Conservation (phyloP, 192 early-diverging fungal species). For the Dimargaris xerosporica region DNA sequence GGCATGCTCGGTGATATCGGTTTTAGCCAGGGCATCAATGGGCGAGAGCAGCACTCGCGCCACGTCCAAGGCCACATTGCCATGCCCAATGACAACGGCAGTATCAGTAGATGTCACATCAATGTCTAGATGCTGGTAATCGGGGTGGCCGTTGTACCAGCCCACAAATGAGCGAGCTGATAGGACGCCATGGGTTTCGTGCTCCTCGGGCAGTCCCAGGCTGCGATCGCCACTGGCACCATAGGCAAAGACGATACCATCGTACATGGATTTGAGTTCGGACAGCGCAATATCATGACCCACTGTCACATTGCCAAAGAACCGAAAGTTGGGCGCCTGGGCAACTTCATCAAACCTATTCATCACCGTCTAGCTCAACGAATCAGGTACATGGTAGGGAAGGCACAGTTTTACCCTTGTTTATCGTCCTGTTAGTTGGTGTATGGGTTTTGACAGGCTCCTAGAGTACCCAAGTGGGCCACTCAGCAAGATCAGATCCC, state of each 20-base stretch:
- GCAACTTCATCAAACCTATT: slow-evolving; percentile 73
- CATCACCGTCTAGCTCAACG: slow-evolving; percentile 20
- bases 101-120: slow-evolving; percentile 55
- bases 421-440: too few relatives aligned
- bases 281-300: slow-evolving; percentile 34
- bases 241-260: slow-evolving; percentile 70
- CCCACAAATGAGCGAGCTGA: slow-evolving; percentile 20
- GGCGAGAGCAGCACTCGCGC: slow-evolving; percentile 70
- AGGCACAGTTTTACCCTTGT: background rate
- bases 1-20: slow-evolving; percentile 72
- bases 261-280: slow-evolving; percentile 43
- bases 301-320: slow-evolving; percentile 65
- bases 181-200: slow-evolving; percentile 15
- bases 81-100: slow-evolving; percentile 75
- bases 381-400: background rate
- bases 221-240: slow-evolving; percentile 62
- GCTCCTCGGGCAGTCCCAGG: slow-evolving; percentile 54
- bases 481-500: too few relatives aligned
- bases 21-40: slow-evolving; percentile 52
- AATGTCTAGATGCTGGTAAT: slow-evolving; percentile 31
- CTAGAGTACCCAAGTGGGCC: too few relatives aligned
- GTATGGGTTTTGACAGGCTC: too few relatives aligned
- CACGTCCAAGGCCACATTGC: slow-evolving; percentile 89
- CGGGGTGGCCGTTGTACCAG: slow-evolving; percentile 89
- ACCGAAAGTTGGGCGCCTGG: slow-evolving; percentile 45